These are phyloP conservation scores for Boletus patriciae DNA, from an alignment of 768 basidiomycete genomes.

Conservation along the genomic window DNA sequence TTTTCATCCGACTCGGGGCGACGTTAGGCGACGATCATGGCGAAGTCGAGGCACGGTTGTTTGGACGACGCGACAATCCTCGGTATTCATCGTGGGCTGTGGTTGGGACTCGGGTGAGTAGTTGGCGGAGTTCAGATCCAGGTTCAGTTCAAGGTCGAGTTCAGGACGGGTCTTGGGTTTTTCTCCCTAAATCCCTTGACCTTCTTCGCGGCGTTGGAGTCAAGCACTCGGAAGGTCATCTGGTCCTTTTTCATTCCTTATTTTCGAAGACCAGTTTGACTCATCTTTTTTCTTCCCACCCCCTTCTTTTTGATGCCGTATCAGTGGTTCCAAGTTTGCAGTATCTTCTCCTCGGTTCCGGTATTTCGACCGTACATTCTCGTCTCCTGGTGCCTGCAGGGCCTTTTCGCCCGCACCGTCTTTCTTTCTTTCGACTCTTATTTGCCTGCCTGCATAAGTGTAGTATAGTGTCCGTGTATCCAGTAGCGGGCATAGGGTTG, in stretches of 20 bases:
- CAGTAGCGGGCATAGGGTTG: background rate
- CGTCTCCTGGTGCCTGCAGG: slow-evolving; percentile 2
- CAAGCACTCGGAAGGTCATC: background rate
- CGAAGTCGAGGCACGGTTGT: background rate
- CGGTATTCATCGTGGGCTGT: background rate
- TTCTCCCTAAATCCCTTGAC: background rate
- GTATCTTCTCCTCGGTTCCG: background rate
- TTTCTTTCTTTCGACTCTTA: background rate
- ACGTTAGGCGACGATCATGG: background rate
- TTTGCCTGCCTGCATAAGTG: background rate
- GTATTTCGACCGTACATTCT: background rate
- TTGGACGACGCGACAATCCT: background rate
- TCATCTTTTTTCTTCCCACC: background rate
- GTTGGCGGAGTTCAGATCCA: too few relatives aligned
- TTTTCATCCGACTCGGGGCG: too few relatives aligned
- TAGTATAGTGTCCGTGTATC: background rate
- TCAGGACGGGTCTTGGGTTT: background rate
- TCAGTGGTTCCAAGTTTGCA: background rate
- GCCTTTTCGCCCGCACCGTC: background rate
- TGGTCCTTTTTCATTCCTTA: background rate
- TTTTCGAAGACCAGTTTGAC: background rate
- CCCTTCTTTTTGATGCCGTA: background rate
- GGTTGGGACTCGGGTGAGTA: background rate
- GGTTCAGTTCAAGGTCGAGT: background rate
- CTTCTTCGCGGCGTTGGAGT: background rate